phyloP scores from a whole-genome alignment of 352 stramenopile species.

The Elongisporangium anandrum region DNA sequence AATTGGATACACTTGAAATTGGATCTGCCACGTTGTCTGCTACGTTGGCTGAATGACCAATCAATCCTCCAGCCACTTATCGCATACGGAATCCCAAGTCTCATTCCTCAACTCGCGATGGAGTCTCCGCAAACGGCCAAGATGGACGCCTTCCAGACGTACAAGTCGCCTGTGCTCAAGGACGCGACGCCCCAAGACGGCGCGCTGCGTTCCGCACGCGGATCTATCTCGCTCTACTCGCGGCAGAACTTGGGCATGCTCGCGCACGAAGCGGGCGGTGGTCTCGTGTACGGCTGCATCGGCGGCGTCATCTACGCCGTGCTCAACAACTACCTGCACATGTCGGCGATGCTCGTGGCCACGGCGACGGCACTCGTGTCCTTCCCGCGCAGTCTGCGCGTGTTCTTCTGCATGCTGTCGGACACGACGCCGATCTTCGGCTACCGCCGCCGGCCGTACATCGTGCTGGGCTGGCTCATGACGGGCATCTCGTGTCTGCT shows the following conservation, averaged over 20 bases:
- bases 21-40: no score
- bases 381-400: constrained; percentile 39
- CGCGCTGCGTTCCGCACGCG: constrained; percentile 21
- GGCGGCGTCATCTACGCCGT: constrained; percentile 48
- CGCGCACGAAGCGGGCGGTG: constrained; percentile 37
- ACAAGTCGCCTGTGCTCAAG: constrained; percentile 19
- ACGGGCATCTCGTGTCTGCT: constrained; percentile 30
- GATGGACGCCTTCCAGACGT: constrained; percentile 19
- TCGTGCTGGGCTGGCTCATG: constrained; percentile 62
- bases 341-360: constrained; percentile 44
- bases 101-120: constrained; percentile 20
- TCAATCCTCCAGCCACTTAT: no score
- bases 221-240: constrained; percentile 35
- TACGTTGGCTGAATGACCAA: no score
- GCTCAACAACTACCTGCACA: constrained; percentile 62
- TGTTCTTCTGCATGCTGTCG: constrained; percentile 69
- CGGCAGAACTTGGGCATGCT: constrained; percentile 40
- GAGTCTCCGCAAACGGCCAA: constrained; percentile 23
- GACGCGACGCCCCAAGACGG: constrained; percentile 22
- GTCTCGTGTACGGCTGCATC: constrained; percentile 43
- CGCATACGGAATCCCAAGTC: no score
- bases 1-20: no score
- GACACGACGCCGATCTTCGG: constrained; percentile 78
- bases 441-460: constrained; percentile 78
- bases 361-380: constrained; percentile 44